Percentiles rank a stretch among this genome's conserved stretches.
Evolutionary conservation across 2,329 filamentous ascomycete genomes (phyloP).

Genomic region (Xylaria sp.): DNA sequence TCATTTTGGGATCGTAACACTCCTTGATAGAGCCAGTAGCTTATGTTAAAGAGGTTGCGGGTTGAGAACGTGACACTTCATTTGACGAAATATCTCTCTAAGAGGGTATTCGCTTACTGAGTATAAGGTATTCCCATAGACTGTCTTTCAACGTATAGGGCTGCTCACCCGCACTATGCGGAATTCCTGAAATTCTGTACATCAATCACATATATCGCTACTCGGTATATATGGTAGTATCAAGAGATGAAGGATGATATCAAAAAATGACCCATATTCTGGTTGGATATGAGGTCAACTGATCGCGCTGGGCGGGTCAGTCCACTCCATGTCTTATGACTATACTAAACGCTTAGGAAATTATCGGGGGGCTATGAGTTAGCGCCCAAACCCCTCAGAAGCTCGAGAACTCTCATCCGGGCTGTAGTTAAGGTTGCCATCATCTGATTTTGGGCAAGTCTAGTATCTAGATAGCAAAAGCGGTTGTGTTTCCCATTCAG

Average conservation of each 20-base stretch:
- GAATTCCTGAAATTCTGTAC: background rate
- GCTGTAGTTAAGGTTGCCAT: background rate
- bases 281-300: background rate
- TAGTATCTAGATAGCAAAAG: background rate
- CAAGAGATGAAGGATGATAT: background rate
- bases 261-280: background rate
- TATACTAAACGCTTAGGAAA: background rate
- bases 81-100: background rate
- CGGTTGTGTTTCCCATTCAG: background rate
- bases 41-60: background rate
- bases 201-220: background rate
- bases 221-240: background rate
- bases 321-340: background rate
- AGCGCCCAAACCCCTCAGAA: background rate
- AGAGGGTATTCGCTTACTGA: background rate
- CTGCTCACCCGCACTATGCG: background rate
- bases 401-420: background rate
- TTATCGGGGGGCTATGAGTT: background rate
- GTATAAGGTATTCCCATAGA: background rate
- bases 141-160: background rate
- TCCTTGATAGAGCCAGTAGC: background rate
- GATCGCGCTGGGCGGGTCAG: background rate
- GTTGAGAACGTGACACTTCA: background rate
- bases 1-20: slow-evolving; percentile 44
- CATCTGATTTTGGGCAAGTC: background rate